These are phyloP conservation scores for Phialocephala sp. DNA, from an alignment of 2,329 filamentous ascomycete species.

Conservation along the genomic window DNA sequence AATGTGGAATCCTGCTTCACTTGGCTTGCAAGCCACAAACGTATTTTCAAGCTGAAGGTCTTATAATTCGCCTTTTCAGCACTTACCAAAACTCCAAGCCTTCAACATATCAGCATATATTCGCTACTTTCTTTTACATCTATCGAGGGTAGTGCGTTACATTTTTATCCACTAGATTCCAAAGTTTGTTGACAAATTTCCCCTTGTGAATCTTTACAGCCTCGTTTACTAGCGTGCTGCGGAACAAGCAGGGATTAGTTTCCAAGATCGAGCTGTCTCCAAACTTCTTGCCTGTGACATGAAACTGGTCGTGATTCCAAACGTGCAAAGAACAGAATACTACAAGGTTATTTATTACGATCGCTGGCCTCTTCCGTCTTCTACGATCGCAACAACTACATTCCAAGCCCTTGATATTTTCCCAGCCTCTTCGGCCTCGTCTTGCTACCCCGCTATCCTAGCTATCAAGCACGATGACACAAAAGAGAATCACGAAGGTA, in stretches of 20 bases:
- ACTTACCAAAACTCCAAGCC: not conserved
- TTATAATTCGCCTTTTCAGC: not conserved
- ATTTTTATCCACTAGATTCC: not conserved
- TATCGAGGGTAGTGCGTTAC: not conserved
- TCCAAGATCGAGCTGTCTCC: conserved; percentile 6
- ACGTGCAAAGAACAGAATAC: conserved; percentile 3
- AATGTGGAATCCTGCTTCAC: too few relatives aligned
- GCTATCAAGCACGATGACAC: conserved; percentile 31
- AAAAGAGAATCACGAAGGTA: conserved; percentile 41
- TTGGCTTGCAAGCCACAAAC: not conserved
- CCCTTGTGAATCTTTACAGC: not conserved
- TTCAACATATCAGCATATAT: not conserved
- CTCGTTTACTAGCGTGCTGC: conserved; percentile 10
- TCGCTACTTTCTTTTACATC: not conserved
- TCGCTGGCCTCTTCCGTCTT: not conserved
- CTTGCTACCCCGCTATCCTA: conserved; percentile 1
- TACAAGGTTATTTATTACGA: not conserved
- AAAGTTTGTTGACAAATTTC: conserved; percentile 6
- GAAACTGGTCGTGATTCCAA: conserved; percentile 10
- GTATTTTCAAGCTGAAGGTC: not conserved
- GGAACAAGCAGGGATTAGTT: conserved; percentile 6
- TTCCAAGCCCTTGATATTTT: not conserved
- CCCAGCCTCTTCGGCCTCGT: conserved; percentile 2
- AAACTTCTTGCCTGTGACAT: not conserved
- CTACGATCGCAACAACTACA: not conserved